phyloP scores from a whole-genome alignment of 2,329 filamentous ascomycete genomes.

The Colletotrichum karsti region DNA sequence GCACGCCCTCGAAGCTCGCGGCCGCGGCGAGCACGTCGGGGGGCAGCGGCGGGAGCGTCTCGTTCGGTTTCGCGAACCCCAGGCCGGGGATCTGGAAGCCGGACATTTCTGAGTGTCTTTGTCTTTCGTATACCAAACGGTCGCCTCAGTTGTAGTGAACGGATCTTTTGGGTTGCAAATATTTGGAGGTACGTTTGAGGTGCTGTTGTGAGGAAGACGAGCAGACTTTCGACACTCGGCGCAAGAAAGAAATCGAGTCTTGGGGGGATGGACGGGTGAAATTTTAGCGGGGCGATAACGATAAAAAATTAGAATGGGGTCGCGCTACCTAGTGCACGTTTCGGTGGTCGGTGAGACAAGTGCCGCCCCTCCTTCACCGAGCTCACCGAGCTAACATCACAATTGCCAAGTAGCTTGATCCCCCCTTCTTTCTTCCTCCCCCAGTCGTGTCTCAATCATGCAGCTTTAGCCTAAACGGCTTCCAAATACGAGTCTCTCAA shows the following conservation, averaged over 20 bases:
- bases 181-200: neutral
- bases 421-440: neutral
- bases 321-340: neutral
- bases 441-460: neutral
- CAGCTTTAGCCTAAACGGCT: too few relatives aligned
- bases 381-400: neutral
- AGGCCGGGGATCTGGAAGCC: constrained; percentile 54
- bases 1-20: constrained; percentile 32
- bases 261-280: neutral
- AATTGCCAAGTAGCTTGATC: neutral
- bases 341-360: neutral
- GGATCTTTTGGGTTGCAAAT: neutral
- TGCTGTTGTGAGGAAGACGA: neutral
- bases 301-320: constrained; percentile 16
- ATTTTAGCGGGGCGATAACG: constrained; percentile 20
- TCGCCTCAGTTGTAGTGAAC: accelerated
- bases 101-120: constrained; percentile 41
- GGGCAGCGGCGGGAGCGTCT: constrained; percentile 47
- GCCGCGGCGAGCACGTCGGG: constrained; percentile 41
- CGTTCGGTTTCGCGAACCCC: constrained; percentile 52
- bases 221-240: neutral
- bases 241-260: constrained; percentile 16
- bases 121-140: too few relatives aligned
- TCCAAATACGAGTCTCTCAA: too few relatives aligned
- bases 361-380: constrained; percentile 10